Base-by-base conservation (phyloP, 108 stramenopile genomes). In the Pseudonitzschia delicatissima region DNA sequence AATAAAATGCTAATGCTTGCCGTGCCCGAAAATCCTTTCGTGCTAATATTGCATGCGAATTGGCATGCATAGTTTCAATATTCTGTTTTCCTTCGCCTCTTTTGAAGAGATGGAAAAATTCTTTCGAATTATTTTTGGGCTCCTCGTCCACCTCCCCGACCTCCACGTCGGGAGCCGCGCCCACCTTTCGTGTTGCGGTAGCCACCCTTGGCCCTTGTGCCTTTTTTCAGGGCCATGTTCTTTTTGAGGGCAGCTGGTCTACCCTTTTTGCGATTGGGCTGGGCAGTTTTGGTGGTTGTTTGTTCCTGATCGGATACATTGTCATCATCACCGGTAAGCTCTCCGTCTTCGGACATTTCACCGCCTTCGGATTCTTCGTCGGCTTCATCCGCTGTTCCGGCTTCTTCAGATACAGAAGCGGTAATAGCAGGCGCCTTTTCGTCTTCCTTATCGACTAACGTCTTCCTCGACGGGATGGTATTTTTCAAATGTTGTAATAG, bases 201-300 rank as follows among this genome's bases (percentile, higher is more conserved):
- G n/a, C 68, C 34, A 48, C 60, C 35, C n/a, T 73, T 73, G 26
- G 66, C 59, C 5, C 7, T 45, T 7, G 72, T 62, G 15, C 47
- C 59, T 45, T 67, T 73, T 61, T 73, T 73, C 1, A 58, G 65
- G 25, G 50, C 65, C 36, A 45, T 67, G 15, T 36, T 49, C 17
- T 55, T 60, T 7, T 73, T 73, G 33, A 60, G 59, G 48, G 31
- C 45, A 32, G 4, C n/a, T n/a, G n/a, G n/a, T n/a, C n/a, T 34
- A 12, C 26, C 52, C 31, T 33, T 57, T 51, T 57, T 57, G 31
- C 40, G 26, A 42, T 36, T 44, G 11, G 53, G 25, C 17, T 35
- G 36, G 29, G 15, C 36, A 20, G 13, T 51, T 18, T 53, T 35
- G 65, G 13, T 18, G 49, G 58, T 7, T 4, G 34, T 36, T 9